Evolutionary conservation across 768 basidiomycete genomes (phyloP).

Genomic region (Russula earlei): DNA sequence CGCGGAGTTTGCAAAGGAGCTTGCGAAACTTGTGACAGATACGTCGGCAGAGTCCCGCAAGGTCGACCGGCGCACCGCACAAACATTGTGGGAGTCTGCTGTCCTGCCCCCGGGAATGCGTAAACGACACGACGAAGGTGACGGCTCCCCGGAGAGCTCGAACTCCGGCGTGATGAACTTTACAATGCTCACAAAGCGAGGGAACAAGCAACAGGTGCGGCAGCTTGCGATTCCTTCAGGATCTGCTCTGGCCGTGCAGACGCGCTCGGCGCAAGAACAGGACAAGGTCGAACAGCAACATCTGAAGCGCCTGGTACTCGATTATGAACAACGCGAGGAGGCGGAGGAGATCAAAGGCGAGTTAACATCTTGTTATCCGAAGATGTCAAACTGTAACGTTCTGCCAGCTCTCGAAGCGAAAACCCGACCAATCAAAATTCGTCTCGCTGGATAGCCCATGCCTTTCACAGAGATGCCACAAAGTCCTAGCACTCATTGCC

Average conservation of each 20-base stretch:
- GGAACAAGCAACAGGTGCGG: constrained; percentile 90
- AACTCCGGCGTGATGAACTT: constrained; percentile 69
- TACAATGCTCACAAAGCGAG: constrained; percentile 84
- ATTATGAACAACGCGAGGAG: constrained; percentile 86
- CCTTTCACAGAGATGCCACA: not conserved
- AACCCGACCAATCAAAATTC: constrained; percentile 65
- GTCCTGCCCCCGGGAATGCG: constrained; percentile 57
- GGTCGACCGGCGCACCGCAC: constrained; percentile 80
- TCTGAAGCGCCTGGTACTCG: constrained; percentile 86
- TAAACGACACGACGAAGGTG: constrained; percentile 60
- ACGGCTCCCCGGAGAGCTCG: constrained; percentile 34
- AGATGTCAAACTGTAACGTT: not conserved
- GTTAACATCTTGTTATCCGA: not conserved
- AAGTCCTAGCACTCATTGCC: constrained; percentile 7
- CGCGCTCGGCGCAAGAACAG: constrained; percentile 82
- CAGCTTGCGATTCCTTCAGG: constrained; percentile 82
- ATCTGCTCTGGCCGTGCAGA: constrained; percentile 84
- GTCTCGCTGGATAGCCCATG: constrained; percentile 51
- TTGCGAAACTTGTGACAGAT: constrained; percentile 91
- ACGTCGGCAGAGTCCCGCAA: constrained; percentile 74
- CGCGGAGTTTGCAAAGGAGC: constrained; percentile 88
- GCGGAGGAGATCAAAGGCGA: constrained; percentile 72
- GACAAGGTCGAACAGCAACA: constrained; percentile 97
- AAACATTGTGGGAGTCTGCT: constrained; percentile 83
- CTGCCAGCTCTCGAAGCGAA: constrained; percentile 56